Base-by-base conservation (phyloP, 208 protist species). In the Trypanosoma mega region DNA sequence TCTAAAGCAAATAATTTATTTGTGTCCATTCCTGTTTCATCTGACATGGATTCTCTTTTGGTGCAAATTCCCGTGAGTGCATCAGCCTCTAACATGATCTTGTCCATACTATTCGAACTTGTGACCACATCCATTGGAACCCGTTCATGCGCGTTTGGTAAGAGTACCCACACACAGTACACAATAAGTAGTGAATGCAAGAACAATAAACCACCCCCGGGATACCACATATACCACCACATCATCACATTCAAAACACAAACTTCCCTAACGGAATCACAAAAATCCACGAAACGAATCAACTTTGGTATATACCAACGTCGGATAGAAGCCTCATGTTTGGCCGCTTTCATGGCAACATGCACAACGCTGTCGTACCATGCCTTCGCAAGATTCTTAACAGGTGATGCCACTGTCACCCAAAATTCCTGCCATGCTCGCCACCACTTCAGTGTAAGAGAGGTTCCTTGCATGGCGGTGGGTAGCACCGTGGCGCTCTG, bases 361-460 rank as follows among this genome's bases (percentile, higher is more conserved):
- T 91, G 80, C 37, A 87, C 46, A 29, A 91, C 71, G 2, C 72
- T 79, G 68, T 88, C 75, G 63, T 82, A 90, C 77, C 77, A 87
- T 54, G 79, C 87, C 71, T 80, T 82, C 53, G 72, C 77, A n/a
- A 88, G 64, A 56, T 93, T 90, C 51, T 87, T 93, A 26, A 87
- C 77, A 16, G 87, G 87, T 2, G 77, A 74, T 3, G 83, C 87
- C 1, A 93, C 80, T 18, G 81, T 91, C 11, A 76, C 60, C 84
- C 87, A 93, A 53, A 93, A 93, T 68, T 90, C 79, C 51, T 69
- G 51, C 78, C 77, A 89, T 27, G 72, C 68, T 5, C 68, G 39
- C 85, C 80, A 88, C 85, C 76, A 84, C 64, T 68, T 74, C 34
- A 88, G 34, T 16, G 70, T 76, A 21, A 79, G 36, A 8, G 78